A percentile compares a stretch with the other conserved stretches of the same genome.
Evolutionary conservation across 192 early-diverging fungal species (phyloP).

Genomic region (Coemansia furcata): DNA sequence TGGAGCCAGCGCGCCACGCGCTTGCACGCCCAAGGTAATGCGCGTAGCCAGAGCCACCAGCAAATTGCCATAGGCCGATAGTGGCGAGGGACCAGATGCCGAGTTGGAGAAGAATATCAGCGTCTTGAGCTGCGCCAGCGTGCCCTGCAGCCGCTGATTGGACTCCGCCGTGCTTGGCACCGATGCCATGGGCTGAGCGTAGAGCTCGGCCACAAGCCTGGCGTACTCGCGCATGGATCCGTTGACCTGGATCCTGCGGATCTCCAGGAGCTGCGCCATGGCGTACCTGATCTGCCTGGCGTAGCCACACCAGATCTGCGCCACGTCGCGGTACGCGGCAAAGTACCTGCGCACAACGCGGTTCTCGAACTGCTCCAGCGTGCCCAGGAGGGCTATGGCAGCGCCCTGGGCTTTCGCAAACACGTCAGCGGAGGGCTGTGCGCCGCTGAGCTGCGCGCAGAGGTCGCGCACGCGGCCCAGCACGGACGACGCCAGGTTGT

Average conservation of each 20-base stretch:
- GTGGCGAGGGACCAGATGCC: background rate
- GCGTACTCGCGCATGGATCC: conserved; percentile 6
- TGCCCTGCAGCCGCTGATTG: background rate
- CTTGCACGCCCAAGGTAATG: conserved; percentile 25
- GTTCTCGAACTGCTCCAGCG: conserved; percentile 38
- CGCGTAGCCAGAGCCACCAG: conserved; percentile 22
- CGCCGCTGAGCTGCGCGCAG: background rate
- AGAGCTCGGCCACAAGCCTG: conserved; percentile 8
- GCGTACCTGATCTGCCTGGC: conserved; percentile 17
- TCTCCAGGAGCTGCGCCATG: conserved; percentile 21
- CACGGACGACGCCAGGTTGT: conserved; percentile 15
- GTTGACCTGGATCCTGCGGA: conserved; percentile 3
- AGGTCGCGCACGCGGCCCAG: conserved; percentile 17
- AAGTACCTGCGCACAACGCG: conserved; percentile 36
- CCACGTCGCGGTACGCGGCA: conserved; percentile 36
- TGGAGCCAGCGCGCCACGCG: conserved; percentile 19
- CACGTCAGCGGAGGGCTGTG: background rate
- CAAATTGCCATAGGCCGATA: conserved; percentile 33
- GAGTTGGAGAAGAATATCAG: conserved; percentile 20
- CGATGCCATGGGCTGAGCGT: conserved; percentile 22
- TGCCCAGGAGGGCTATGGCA: conserved; percentile 15
- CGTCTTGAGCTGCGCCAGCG: conserved; percentile 32
- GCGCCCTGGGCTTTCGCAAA: background rate
- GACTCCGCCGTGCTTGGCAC: conserved; percentile 1
- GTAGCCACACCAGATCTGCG: conserved; percentile 43